Evolutionary conservation across 2,329 filamentous ascomycete species (phyloP).

Genomic region (Penicillium sclerotigenum): DNA sequence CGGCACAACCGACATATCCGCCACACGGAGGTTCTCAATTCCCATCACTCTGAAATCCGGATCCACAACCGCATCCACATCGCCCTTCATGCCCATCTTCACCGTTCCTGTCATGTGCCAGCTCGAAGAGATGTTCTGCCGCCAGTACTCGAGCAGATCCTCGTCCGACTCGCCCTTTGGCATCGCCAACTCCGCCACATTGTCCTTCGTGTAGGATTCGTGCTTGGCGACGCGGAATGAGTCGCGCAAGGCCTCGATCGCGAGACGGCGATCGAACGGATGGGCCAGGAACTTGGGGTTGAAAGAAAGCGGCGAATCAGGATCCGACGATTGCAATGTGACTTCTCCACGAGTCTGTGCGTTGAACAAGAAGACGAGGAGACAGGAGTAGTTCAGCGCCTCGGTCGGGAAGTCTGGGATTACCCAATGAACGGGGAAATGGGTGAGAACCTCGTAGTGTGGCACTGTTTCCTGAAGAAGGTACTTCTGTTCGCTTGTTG

Average conservation of each 20-base stretch:
- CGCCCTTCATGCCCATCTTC: constrained; percentile 53
- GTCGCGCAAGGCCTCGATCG: constrained; percentile 50
- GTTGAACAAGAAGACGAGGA: constrained; percentile 53
- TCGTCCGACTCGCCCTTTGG: constrained; percentile 54
- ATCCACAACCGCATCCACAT: constrained; percentile 50
- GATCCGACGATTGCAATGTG: constrained; percentile 53
- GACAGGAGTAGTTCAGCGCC: constrained; percentile 44
- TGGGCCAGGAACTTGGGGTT: constrained; percentile 54
- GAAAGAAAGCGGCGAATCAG: constrained; percentile 50
- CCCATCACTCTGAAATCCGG: constrained; percentile 40
- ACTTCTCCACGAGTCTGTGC: constrained; percentile 54
- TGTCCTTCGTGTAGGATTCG: constrained; percentile 48
- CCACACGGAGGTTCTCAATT: constrained; percentile 40
- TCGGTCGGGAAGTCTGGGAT: constrained; percentile 38
- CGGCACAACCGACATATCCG: constrained; percentile 45
- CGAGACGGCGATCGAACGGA: constrained; percentile 53
- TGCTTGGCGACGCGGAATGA: constrained; percentile 42
- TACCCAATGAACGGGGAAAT: constrained; percentile 47
- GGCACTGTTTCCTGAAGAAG: constrained; percentile 54
- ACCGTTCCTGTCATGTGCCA: constrained; percentile 59
- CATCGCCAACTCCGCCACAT: constrained; percentile 41
- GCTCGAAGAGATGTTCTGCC: constrained; percentile 45
- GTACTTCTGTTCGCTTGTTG: constrained; percentile 43
- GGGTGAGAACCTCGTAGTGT: constrained; percentile 55
- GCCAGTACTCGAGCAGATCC: constrained; percentile 52